A percentile compares a stretch with the other conserved stretches of the same genome.
phyloP scores from a whole-genome alignment of 192 early-diverging fungal genomes.

The Coemansia asiatica region DNA sequence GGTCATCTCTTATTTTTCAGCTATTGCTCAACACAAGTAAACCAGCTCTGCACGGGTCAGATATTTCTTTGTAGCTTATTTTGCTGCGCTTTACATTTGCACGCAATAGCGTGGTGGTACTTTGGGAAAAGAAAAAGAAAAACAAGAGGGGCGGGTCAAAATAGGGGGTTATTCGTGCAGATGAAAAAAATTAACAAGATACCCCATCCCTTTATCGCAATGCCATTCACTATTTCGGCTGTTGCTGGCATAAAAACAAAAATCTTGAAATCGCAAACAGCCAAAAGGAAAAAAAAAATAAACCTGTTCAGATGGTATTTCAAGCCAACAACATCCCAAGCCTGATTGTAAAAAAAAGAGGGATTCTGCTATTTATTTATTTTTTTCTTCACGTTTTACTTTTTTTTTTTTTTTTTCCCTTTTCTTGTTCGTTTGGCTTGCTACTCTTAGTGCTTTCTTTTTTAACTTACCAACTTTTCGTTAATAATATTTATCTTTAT shows the following conservation, averaged over 20 bases:
- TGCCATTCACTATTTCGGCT: background rate
- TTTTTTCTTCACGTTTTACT: constrained; percentile 1
- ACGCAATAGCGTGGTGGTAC: background rate
- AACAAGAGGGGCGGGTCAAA: background rate
- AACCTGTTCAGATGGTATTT: background rate
- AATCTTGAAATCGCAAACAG: background rate
- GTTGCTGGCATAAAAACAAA: background rate
- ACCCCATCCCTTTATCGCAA: background rate
- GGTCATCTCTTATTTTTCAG: background rate
- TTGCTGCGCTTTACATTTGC: background rate
- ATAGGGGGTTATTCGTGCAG: background rate
- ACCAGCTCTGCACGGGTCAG: background rate
- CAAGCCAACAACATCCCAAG: background rate
- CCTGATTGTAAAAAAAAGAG: background rate
- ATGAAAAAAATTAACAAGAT: background rate
- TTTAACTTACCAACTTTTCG: background rate
- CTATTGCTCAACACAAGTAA: no score
- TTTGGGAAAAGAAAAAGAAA: background rate
- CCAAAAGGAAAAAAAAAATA: background rate
- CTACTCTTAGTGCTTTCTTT: background rate
- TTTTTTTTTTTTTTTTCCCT: constrained; percentile 1
- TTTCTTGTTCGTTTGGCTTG: background rate
- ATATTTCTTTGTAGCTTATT: background rate
- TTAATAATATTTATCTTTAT: constrained; percentile 13
- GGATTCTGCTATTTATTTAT: background rate